Conservation (phyloP, 2,329 filamentous ascomycete genomes). For the Pseudogymnoascus sp. region DNA sequence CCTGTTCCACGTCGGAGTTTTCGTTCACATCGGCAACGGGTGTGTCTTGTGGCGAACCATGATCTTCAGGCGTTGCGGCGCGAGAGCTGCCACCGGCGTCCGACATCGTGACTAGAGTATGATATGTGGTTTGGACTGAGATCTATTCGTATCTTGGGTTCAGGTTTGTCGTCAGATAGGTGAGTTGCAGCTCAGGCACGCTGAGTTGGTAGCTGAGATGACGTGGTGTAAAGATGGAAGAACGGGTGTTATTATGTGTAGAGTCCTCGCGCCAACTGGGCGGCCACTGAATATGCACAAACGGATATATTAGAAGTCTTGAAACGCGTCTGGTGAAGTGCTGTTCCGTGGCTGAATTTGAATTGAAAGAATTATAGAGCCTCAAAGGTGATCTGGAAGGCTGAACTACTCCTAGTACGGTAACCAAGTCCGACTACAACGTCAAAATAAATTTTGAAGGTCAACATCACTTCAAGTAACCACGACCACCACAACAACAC, state of each 20-base stretch:
- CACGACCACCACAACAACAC: constrained; percentile 4
- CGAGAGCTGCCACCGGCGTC: constrained; percentile 2
- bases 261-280: background rate
- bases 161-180: background rate
- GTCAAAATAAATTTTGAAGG: constrained; percentile 10
- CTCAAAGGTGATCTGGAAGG: constrained; percentile 8
- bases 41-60: background rate
- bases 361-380: constrained; percentile 9
- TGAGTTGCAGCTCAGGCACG: background rate
- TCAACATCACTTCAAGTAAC: constrained; percentile 6
- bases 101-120: background rate
- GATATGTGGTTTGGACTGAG: background rate
- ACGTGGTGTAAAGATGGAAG: background rate
- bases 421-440: constrained; percentile 8
- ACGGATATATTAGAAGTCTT: background rate
- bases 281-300: background rate
- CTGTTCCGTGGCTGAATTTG: background rate
- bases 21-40: background rate
- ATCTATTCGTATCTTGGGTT: background rate
- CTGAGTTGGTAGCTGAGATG: background rate
- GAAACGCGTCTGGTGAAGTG: constrained; percentile 4
- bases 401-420: constrained; percentile 8
- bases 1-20: background rate
- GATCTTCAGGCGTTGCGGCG: background rate
- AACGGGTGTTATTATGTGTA: background rate